Percentiles rank a stretch among this genome's conserved stretches.
phyloP scores from a whole-genome alignment of 441 rosid genomes.

The Jatropha podagrica region DNA sequence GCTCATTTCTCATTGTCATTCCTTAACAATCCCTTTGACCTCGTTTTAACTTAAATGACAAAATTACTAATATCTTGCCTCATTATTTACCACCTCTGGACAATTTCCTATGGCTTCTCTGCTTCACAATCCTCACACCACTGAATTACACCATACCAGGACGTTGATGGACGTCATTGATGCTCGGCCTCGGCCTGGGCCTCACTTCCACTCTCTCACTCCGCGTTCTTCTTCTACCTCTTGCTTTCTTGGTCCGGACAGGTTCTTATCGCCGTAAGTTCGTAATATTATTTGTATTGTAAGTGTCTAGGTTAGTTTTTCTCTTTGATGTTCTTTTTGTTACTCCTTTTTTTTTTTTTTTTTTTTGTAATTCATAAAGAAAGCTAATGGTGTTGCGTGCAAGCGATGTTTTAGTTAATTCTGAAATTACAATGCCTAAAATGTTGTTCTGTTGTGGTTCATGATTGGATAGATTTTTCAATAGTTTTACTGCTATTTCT shows the following conservation, averaged over 20 bases:
- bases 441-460: too few species aligned
- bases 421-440: too few species aligned
- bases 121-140: slow-evolving; percentile 22
- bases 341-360: neutral
- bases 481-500: neutral
- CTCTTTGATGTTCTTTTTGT: neutral
- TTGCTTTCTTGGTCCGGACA: slow-evolving; percentile 35
- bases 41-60: slow-evolving; percentile 24
- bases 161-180: slow-evolving; percentile 52
- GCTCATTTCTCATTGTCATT: neutral
- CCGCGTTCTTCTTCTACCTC: slow-evolving; percentile 40
- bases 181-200: slow-evolving; percentile 36
- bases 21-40: neutral
- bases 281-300: neutral
- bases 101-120: slow-evolving; percentile 19
- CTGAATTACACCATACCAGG: slow-evolving; percentile 30
- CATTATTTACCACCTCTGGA: slow-evolving; percentile 15
- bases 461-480: too few species aligned
- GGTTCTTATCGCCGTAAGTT: slow-evolving; percentile 52
- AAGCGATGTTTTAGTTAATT: too few species aligned
- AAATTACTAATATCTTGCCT: slow-evolving; percentile 14
- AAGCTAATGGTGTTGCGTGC: too few species aligned
- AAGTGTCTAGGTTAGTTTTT: too few species aligned
- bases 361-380: too few species aligned
- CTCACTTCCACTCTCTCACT: slow-evolving; percentile 28